Percentiles rank a stretch among this genome's conserved stretches.
These are phyloP conservation scores for Pholiota microspora DNA, from an alignment of 768 basidiomycete species.

Conservation along the genomic window DNA sequence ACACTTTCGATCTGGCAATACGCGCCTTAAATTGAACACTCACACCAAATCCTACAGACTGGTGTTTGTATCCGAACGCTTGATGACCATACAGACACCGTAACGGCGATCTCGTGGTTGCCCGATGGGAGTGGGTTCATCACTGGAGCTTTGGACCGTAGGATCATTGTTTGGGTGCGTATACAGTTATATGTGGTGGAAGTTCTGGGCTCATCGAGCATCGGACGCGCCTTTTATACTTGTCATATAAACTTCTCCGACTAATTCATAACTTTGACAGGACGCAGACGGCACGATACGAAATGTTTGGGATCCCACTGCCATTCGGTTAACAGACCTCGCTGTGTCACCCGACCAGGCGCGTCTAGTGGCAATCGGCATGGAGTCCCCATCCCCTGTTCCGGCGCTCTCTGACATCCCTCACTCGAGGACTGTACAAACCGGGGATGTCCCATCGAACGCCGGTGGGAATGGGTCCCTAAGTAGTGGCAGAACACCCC, in stretches of 20 bases:
- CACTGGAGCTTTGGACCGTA: constrained; percentile 84
- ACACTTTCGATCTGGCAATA: background rate
- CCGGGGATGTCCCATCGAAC: constrained; percentile 33
- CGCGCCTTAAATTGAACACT: constrained; percentile 9
- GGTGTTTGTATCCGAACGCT: constrained; percentile 68
- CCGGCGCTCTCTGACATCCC: constrained; percentile 19
- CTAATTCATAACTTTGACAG: constrained; percentile 38
- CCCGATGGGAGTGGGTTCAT: constrained; percentile 89
- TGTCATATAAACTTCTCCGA: constrained; percentile 12
- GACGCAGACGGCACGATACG: constrained; percentile 69
- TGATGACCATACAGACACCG: constrained; percentile 74
- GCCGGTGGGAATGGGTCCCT: constrained; percentile 29
- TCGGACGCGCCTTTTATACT: constrained; percentile 13
- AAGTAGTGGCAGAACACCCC: constrained; percentile 40
- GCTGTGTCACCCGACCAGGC: constrained; percentile 83
- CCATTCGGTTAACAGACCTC: constrained; percentile 85
- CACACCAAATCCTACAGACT: constrained; percentile 45
- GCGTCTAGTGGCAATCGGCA: constrained; percentile 83
- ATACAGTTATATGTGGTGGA: constrained; percentile 1
- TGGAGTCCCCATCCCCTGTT: constrained; percentile 36
- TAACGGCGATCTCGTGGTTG: constrained; percentile 85
- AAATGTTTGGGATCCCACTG: constrained; percentile 65
- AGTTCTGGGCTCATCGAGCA: constrained; percentile 11
- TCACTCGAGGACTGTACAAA: constrained; percentile 24
- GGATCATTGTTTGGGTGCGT: constrained; percentile 80